Percentiles rank a stretch among this genome's conserved stretches.
phyloP scores from a whole-genome alignment of 2,329 filamentous ascomycete genomes.

The Elsinoe fawcettii region DNA sequence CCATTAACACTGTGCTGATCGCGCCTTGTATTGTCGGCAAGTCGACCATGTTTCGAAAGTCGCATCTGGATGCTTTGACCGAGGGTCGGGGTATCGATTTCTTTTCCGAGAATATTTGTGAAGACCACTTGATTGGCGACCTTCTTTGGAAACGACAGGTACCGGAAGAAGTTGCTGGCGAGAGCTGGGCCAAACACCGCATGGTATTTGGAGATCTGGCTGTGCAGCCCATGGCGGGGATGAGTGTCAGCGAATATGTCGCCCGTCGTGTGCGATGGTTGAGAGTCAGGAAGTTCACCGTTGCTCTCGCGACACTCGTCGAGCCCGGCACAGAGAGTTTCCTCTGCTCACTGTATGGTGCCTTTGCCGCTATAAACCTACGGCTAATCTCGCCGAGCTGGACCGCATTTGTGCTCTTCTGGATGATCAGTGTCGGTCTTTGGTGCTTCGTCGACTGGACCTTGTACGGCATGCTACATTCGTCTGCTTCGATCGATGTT shows the following conservation, averaged over 20 bases:
- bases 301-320: conserved; percentile 77
- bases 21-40: conserved; percentile 95
- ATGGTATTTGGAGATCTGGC: conserved; percentile 79
- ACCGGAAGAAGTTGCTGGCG: conserved; percentile 27
- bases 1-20: conserved; percentile 86
- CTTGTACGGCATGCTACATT: conserved; percentile 67
- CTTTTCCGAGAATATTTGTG: conserved; percentile 94
- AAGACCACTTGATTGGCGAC: conserved; percentile 93
- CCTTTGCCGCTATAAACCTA: conserved; percentile 69
- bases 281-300: conserved; percentile 88
- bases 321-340: conserved; percentile 89
- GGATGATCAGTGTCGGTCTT: conserved; percentile 53
- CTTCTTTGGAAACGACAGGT: conserved; percentile 69
- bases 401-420: conserved; percentile 56
- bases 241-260: conserved; percentile 69
- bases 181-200: conserved; percentile 65
- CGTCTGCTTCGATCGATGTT: conserved; percentile 59
- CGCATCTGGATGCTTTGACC: conserved; percentile 72
- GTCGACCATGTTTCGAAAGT: conserved; percentile 95
- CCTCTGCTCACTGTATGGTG: conserved; percentile 70
- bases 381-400: conserved; percentile 61
- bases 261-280: conserved; percentile 82
- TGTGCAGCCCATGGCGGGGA: conserved; percentile 79
- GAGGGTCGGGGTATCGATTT: conserved; percentile 68
- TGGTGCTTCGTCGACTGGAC: conserved; percentile 75